Evolutionary conservation across 2,329 filamentous ascomycete genomes (phyloP), one percentile per base, ranked within the genome.

Genomic region (Trichoderma sp.): DNA sequence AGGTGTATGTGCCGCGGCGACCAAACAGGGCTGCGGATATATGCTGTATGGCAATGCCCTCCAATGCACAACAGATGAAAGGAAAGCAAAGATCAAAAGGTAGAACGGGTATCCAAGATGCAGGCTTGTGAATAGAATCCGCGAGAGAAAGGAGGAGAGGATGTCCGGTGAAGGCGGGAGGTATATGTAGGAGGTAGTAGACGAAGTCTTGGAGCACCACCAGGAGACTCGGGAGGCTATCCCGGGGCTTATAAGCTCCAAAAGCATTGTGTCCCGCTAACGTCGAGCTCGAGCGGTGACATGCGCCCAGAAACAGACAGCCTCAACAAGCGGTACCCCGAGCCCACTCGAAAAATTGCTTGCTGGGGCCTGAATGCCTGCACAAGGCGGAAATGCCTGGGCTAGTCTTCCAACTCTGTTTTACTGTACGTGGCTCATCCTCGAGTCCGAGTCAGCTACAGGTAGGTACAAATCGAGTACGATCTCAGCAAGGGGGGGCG

Each of bases 241-340:
- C 64, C 46, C 43, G 65, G 68, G 58, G 51, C 39, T 55, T 61
- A 54, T 37, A 68, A 69, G 65, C 58, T 58, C 56, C 43, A 59
- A 56, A 58, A 65, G 39, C 58, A 61, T 54, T 54, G 63, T 66
- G 56, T 30, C 71, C 68, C 66, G 69, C 74, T 75, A 75, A 74
- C 73, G 11, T 34, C 32, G 71, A 76, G 74, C 73, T 77, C 76
- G 74, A 74, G 77, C 77, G 76, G 76, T 78, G 76, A 76, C 77
- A 76, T 77, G 75, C 76, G 75, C 69, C n/a, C n/a, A n/a, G n/a
- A n/a, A n/a, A n/a, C n/a, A 34, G 18, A 30, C 58, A 43, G 39
- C 58, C 59, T 60, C 61, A 63, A 56, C n/a, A 46, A 66, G 66
- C 54, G 32, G 8, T 54, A 34, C 55, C 30, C 65, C 65, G 55